Base-by-base conservation (phyloP, 371 early-diverging fungal species). In the Mucor velutinosus region DNA sequence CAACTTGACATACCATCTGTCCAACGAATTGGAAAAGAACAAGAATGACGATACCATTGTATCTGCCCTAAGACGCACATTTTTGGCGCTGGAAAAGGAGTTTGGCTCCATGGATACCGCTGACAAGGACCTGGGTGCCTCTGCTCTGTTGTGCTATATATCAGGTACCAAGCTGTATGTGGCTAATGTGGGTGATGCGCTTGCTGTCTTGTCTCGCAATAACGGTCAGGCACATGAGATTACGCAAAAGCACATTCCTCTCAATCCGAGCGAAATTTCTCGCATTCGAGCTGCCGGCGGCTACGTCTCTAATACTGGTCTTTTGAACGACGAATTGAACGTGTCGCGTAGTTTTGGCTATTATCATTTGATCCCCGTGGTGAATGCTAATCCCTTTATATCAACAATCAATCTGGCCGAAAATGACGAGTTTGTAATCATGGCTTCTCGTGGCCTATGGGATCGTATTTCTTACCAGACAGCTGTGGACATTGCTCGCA, bases 171-270 rank as follows among this genome's bases (percentile, higher is more conserved):
- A 85, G 21, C 77, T 96, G 43, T 94, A 94, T 65, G 91, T 94
- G 15, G 95, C 95, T 17, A 95, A 95, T 73, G 92, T 91, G n/a
- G 96, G 97, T 19, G 95, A 97, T 76, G 88, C 92, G 0, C 78
- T 93, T 32, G 95, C 94, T 0, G 94, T 96, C 7, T 75, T 96
- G 14, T 92, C 92, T 12, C 81, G 93, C 47, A 90, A 91, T 55
- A 93, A 84, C 32, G 90, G 95, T 10, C 86, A 77, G 17, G 92
- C 92, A 1, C 71, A 86, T 23, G 86, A 92, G 25, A 83, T 96
- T 45, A 90, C 96, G 0, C 86, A 86, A 60, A 90, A 91, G 39
- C 94, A 94, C 64, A 90, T 86, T 37, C 89, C 92, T 25, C 82
- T 88, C 64, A 85, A 87, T 58, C 85, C 87, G 3, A 84, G 83